phyloP scores from a whole-genome alignment of 208 protist genomes.

The Trypanosomatidae sp. region DNA sequence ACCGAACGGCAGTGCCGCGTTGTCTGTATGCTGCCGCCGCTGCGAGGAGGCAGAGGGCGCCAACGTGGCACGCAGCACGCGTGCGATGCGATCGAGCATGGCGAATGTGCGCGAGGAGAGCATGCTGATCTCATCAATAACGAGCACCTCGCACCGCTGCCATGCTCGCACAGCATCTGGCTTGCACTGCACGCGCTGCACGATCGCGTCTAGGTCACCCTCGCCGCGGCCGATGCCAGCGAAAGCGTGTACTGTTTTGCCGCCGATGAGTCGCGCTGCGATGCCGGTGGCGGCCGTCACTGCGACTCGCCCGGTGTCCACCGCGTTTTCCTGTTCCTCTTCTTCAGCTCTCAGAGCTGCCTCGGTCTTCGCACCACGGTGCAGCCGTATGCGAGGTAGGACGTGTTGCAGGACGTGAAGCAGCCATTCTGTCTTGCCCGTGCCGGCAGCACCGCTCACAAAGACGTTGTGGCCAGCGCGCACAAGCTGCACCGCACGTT shows the following conservation, averaged over 20 bases:
- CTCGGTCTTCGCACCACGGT: not conserved
- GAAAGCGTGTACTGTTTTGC: slow-evolving; percentile 74
- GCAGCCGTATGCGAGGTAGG: slow-evolving; percentile 16
- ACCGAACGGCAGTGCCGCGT: slow-evolving; percentile 58
- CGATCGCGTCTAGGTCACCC: slow-evolving; percentile 24
- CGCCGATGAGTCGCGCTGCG: slow-evolving; percentile 72
- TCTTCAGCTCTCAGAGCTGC: not conserved
- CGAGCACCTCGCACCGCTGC: slow-evolving; percentile 57
- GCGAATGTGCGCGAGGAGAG: slow-evolving; percentile 70
- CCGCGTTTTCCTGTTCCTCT: not conserved
- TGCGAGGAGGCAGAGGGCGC: not conserved
- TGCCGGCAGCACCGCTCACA: slow-evolving; percentile 75
- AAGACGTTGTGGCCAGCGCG: slow-evolving; percentile 65
- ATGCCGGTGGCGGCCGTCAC: slow-evolving; percentile 80
- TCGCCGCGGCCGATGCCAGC: slow-evolving; percentile 66
- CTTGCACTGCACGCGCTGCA: slow-evolving; percentile 28
- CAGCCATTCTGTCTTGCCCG: slow-evolving; percentile 83
- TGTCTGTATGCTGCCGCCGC: not conserved
- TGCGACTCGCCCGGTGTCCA: slow-evolving; percentile 12
- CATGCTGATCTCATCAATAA: slow-evolving; percentile 91
- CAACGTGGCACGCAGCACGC: slow-evolving; percentile 41
- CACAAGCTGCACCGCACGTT: slow-evolving; percentile 40
- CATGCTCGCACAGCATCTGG: slow-evolving; percentile 42
- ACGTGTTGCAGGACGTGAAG: slow-evolving; percentile 44
- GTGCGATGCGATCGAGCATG: slow-evolving; percentile 63